A percentile compares a stretch with the other conserved stretches of the same genome.
These are phyloP conservation scores for Globisporangium yorkense DNA, from an alignment of 352 stramenopile species.

Conservation along the genomic window DNA sequence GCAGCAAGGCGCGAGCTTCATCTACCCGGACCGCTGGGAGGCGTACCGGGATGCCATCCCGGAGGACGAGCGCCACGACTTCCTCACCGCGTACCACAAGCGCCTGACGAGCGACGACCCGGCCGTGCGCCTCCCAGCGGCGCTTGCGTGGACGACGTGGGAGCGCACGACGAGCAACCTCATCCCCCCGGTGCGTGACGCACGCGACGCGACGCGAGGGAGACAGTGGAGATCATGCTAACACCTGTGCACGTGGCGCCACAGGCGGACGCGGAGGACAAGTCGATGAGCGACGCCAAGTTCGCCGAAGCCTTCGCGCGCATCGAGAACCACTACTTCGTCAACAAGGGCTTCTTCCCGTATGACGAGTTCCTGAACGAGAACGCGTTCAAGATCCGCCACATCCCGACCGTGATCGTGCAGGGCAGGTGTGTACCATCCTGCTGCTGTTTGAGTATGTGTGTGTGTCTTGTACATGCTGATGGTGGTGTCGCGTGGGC, in stretches of 20 bases:
- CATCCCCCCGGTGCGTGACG: conserved; percentile 44
- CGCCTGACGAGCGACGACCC: conserved; percentile 84
- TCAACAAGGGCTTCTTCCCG: conserved; percentile 89
- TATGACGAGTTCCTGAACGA: conserved; percentile 84
- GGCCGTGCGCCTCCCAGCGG: conserved; percentile 73
- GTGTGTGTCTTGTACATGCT: neutral
- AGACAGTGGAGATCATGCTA: too few relatives aligned
- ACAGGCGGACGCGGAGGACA: conserved; percentile 50
- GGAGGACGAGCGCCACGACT: conserved; percentile 72
- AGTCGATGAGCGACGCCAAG: conserved; percentile 73
- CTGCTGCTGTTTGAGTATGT: neutral
- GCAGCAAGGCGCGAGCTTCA: conserved; percentile 73
- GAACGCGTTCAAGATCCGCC: conserved; percentile 86
- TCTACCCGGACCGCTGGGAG: conserved; percentile 91
- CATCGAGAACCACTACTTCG: conserved; percentile 93
- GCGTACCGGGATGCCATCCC: conserved; percentile 86
- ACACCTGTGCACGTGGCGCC: too few relatives aligned
- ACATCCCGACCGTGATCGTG: conserved; percentile 91
- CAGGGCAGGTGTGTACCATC: conserved; percentile 60
- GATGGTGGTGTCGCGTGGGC: neutral
- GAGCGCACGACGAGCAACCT: conserved; percentile 87
- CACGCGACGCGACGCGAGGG: neutral
- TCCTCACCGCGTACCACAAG: conserved; percentile 86
- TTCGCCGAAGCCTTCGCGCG: conserved; percentile 89
- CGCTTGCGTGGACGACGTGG: conserved; percentile 89